Evolutionary conservation across 352 stramenopile genomes (phyloP).

Genomic region (Phytophthora fragariae): DNA sequence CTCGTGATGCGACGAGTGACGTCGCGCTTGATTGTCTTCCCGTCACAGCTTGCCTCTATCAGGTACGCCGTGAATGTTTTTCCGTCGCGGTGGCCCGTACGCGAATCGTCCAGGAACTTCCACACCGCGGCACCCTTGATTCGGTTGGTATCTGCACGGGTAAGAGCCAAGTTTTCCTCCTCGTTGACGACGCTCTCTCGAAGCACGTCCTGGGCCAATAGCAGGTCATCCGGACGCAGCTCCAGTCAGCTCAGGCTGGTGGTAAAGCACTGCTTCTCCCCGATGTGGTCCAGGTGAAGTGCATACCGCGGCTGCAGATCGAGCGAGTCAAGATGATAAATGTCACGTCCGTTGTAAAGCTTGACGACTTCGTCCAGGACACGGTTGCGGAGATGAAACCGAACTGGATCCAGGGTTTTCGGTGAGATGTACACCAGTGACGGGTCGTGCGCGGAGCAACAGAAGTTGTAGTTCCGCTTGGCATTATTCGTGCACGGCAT

Average conservation of each 20-base stretch:
- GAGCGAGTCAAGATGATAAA: constrained; percentile 34
- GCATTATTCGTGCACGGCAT: constrained; percentile 22
- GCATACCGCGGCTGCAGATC: constrained; percentile 17
- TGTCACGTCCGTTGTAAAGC: constrained; percentile 21
- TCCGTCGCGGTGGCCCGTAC: constrained; percentile 33
- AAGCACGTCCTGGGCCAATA: constrained; percentile 18
- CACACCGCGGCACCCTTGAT: constrained; percentile 44
- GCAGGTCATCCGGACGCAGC: constrained; percentile 16
- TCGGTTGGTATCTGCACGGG: constrained; percentile 40
- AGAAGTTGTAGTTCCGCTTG: constrained; percentile 40
- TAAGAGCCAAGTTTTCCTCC: constrained; percentile 44
- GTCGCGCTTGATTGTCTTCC: constrained; percentile 8
- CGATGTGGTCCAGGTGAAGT: constrained; percentile 47
- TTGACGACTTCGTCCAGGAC: constrained; percentile 24
- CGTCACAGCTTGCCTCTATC: constrained; percentile 20
- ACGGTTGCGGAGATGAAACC: constrained; percentile 7
- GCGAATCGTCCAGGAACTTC: constrained; percentile 44
- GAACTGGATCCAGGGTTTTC: constrained; percentile 26
- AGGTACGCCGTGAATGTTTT: constrained; percentile 38
- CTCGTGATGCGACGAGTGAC: constrained; percentile 30
- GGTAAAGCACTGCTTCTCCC: constrained; percentile 50
- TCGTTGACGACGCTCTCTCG: constrained; percentile 37
- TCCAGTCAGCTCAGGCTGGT: constrained; percentile 25
- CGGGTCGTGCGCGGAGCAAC: constrained; percentile 40
- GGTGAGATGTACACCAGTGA: constrained; percentile 24